phyloP scores from a whole-genome alignment of 75 land plant species.

The Sequoia sempervirens region DNA sequence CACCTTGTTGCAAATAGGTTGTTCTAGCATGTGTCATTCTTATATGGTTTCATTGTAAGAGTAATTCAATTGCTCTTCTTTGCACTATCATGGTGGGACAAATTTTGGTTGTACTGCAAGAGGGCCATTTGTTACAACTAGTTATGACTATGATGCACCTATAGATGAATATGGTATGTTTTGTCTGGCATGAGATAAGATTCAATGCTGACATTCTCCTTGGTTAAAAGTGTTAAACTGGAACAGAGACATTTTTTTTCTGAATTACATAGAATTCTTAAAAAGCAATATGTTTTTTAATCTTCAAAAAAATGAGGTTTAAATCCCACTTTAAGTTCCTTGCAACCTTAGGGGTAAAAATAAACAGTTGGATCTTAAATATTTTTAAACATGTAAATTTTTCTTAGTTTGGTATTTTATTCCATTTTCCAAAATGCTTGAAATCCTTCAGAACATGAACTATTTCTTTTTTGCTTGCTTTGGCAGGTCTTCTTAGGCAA shows the following conservation, averaged over 20 bases:
- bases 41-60: background rate
- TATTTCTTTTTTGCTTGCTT: background rate
- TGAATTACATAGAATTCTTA: background rate
- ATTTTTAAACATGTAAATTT: background rate
- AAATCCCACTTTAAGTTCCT: background rate
- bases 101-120: slow-evolving; percentile 42
- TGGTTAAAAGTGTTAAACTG: background rate
- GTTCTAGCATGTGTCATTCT: background rate
- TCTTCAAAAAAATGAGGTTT: background rate
- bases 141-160: slow-evolving; percentile 47
- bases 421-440: background rate
- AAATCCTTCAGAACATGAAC: background rate
- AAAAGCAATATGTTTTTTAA: background rate
- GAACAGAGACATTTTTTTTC: background rate
- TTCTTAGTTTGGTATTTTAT: background rate
- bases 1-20: background rate
- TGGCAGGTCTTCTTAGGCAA: slow-evolving; percentile 50
- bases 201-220: background rate
- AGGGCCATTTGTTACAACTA: slow-evolving; percentile 41
- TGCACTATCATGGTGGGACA: slow-evolving; percentile 47
- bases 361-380: background rate
- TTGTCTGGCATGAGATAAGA: background rate
- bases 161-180: slow-evolving; percentile 41
- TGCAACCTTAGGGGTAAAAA: background rate
- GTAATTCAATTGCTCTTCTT: background rate